Base-by-base conservation (phyloP, 2,329 filamentous ascomycete genomes). In the Trichoderma arundinaceum region DNA sequence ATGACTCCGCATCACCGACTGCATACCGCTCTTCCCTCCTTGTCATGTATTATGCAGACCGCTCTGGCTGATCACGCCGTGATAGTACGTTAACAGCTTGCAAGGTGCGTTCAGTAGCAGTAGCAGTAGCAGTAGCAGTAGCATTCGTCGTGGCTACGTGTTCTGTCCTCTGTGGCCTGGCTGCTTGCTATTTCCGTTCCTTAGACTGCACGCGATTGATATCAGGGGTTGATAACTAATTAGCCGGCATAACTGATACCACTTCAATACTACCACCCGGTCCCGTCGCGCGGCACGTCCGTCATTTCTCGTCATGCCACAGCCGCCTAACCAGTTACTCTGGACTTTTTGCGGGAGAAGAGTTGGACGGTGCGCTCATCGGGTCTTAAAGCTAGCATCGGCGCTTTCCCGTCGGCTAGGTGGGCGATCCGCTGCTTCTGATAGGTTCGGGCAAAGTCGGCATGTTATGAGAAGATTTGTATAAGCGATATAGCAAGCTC, bases 331-430 rank as follows among this genome's bases (percentile, higher is more conserved):
- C 41, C 19, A 51, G 7, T 32, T 48, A 38, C 33, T 51, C 19
- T 38, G 13, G 44, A 49, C n/a, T 51, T 51, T 46, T 48, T 28
- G 19, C 51, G 44, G n/a, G 51, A 38, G 22, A 35, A 28, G 44
- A 39, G 59, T 44, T 57, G 54, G 48, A 60, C 56, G 15, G 56
- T 58, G 54, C 49, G 28, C 41, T 60, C 39, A 28, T 65, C 22
- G 41, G 48, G 13, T 28, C 63, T 12, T 56, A n/a, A n/a, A 58
- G 35, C 56, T 52, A 46, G 39, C 33, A 58, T 60, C 63, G 56
- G 63, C 32, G 63, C 63, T 59, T 65, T 51, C 48, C 54, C 54
- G 54, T 52, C 56, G 54, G 41, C 17, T 64, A 19, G 38, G 59
- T 49, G 49, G 52, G 61, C 52, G 61, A 48, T 57, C 61, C 61